Percentiles rank a stretch among this genome's conserved stretches.
phyloP scores from a whole-genome alignment of 306 rosid genomes.

The Sindora glabra region DNA sequence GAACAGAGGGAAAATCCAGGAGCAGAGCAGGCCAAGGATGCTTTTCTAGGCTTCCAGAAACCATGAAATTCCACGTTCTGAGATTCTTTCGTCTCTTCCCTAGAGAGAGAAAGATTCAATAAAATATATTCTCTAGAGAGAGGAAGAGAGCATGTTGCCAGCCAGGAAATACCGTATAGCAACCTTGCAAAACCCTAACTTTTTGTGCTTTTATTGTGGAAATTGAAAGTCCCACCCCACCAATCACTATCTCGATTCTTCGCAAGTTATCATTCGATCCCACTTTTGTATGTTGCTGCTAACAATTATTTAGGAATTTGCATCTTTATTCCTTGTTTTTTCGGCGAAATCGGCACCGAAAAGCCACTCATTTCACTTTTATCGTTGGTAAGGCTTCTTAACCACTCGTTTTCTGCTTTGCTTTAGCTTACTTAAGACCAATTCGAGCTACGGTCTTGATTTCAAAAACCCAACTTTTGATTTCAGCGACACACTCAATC shows the following conservation, averaged over 20 bases:
- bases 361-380: slow-evolving; percentile 13
- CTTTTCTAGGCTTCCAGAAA: slow-evolving; percentile 3
- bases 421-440: not conserved
- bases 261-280: not conserved
- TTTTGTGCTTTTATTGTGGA: slow-evolving; percentile 1
- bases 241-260: slow-evolving; percentile 9
- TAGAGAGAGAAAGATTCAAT: no score
- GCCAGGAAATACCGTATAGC: slow-evolving; percentile 15
- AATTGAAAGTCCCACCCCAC: slow-evolving; percentile 14
- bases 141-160: slow-evolving; percentile 2
- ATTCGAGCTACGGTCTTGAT: not conserved
- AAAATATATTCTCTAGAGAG: no score
- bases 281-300: not conserved
- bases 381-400: slow-evolving; percentile 10
- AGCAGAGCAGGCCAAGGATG: slow-evolving; percentile 7
- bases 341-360: slow-evolving; percentile 21
- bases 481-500: not conserved
- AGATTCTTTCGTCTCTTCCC: slow-evolving; percentile 1
- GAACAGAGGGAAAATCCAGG: not conserved
- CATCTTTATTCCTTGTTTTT: not conserved
- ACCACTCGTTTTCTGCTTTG: slow-evolving; percentile 1
- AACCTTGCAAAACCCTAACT: slow-evolving; percentile 37
- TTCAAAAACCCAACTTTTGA: slow-evolving; percentile 11
- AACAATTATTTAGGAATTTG: not conserved
- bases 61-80: slow-evolving; percentile 23